Evolutionary conservation across 805 yeast genomes (phyloP), one percentile per base, ranked within the genome.

Genomic region (Candida taoyuanica): DNA sequence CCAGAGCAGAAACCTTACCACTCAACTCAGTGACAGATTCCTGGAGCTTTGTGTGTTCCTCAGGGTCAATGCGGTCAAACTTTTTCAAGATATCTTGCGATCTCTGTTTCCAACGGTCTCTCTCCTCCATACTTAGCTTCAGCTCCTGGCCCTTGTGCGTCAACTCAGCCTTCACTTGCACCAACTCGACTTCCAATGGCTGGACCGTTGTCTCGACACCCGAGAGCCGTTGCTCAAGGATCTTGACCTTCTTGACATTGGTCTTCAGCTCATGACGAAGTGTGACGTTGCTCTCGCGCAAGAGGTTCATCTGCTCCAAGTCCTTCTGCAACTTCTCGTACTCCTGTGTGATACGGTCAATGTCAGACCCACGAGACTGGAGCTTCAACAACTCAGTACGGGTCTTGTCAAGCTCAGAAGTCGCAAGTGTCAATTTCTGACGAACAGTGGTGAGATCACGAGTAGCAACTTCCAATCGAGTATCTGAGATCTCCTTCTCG

Each of bases 401-500:
- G 1, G 73, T 59, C n/a, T 66, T 71, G 31, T 67, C 72, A 13
- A 85, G 59, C 44, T 82, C 83, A 31, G 69, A 52, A 20, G 62
- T 66, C 3, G 71, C 58, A 36, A 66, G 60, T 2, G 67, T 67
- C 29, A 82, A 62, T 27, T 70, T 69, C 42, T 74, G 75, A 44
- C 74, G 70, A 20, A 78, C 59, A 27, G 74, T 64, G 26, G 64
- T 67, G 39, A 71, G 70, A 48, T 84, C 93, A 41, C 77, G 74
- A 9, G 61, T 55, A 4, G 72, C 59, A 27, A 66, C 62, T 32
- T 73, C 75, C 21, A 77, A 63, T 49, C 79, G 83, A 7, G 78
- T 71, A 33, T 77, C 81, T 1, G 79, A 68, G 5, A 80, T 66
- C 45, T 87, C 95, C 51, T 81, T 83, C 48, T 85, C 94, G 44